phyloP scores from a whole-genome alignment of 768 basidiomycete genomes.

The Boletus subparvulus region DNA sequence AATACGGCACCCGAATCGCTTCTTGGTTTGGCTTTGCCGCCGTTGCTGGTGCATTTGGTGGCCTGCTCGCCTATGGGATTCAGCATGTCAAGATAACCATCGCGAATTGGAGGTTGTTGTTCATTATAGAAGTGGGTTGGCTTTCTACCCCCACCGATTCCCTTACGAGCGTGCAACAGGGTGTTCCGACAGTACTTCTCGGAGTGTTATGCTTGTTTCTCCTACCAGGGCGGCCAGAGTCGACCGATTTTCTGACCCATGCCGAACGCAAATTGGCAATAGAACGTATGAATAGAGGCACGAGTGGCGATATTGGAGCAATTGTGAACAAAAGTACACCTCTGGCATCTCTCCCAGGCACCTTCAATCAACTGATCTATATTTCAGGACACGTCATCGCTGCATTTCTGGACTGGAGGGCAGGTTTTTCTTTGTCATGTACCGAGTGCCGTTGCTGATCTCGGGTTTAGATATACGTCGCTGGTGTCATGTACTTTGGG shows the following conservation, averaged over 20 bases:
- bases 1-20: slow-evolving; percentile 47
- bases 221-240: slow-evolving; percentile 35
- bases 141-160: background rate
- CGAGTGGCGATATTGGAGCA: slow-evolving; percentile 42
- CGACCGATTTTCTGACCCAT: slow-evolving; percentile 33
- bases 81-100: slow-evolving; percentile 40
- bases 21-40: slow-evolving; percentile 59
- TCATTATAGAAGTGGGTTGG: slow-evolving; percentile 26
- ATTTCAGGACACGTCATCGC: slow-evolving; percentile 39
- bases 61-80: slow-evolving; percentile 53
- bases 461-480: slow-evolving; percentile 38
- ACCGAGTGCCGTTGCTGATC: slow-evolving; percentile 5
- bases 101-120: slow-evolving; percentile 42
- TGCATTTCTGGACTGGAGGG: slow-evolving; percentile 50
- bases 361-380: background rate
- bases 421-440: slow-evolving; percentile 1
- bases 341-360: background rate
- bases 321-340: slow-evolving; percentile 39
- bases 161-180: slow-evolving; percentile 37
- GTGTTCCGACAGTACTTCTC: slow-evolving; percentile 46
- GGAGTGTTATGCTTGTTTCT: slow-evolving; percentile 30
- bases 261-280: slow-evolving; percentile 34
- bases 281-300: slow-evolving; percentile 41
- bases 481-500: slow-evolving; percentile 50
- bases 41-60: slow-evolving; percentile 55